phyloP scores from a whole-genome alignment of 2,329 filamentous ascomycete genomes.

The Tolypocladium sp. region DNA sequence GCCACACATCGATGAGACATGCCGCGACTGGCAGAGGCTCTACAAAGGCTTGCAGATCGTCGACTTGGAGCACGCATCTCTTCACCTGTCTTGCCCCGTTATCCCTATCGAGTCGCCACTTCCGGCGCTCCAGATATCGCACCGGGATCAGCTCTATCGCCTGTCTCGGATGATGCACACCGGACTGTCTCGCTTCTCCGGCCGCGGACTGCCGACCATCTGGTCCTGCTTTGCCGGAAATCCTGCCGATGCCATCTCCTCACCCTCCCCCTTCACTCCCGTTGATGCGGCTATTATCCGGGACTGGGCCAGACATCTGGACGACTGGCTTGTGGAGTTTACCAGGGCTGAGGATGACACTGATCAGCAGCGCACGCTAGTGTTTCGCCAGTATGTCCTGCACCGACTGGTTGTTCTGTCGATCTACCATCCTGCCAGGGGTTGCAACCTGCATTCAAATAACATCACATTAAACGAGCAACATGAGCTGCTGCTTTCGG shows the following conservation, averaged over 20 bases:
- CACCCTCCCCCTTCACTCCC: conserved; percentile 22
- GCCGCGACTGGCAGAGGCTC: conserved; percentile 28
- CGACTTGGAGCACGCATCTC: conserved; percentile 33
- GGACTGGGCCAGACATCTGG: conserved; percentile 30
- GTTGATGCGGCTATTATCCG: conserved; percentile 30
- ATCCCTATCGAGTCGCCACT: conserved; percentile 30
- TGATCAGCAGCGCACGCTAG: conserved; percentile 22
- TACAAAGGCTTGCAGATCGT: conserved; percentile 31
- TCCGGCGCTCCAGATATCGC: conserved; percentile 23
- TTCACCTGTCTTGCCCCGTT: conserved; percentile 30
- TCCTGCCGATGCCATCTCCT: conserved; percentile 6
- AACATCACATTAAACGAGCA: conserved; percentile 28
- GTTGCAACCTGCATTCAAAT: conserved; percentile 25
- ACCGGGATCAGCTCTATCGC: conserved; percentile 29
- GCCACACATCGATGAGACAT: conserved; percentile 25
- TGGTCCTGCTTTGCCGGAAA: conserved; percentile 28
- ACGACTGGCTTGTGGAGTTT: conserved; percentile 32
- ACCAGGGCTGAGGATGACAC: conserved; percentile 18
- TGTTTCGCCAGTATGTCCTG: conserved; percentile 31
- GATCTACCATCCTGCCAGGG: conserved; percentile 31
- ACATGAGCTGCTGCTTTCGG: conserved; percentile 30
- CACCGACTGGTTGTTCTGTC: conserved; percentile 31
- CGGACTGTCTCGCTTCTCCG: conserved; percentile 30
- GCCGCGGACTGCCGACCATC: conserved; percentile 31
- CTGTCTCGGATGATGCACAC: conserved; percentile 36